phyloP scores from a whole-genome alignment of 257 asterid genomes.

The Euphrasia confusa region DNA sequence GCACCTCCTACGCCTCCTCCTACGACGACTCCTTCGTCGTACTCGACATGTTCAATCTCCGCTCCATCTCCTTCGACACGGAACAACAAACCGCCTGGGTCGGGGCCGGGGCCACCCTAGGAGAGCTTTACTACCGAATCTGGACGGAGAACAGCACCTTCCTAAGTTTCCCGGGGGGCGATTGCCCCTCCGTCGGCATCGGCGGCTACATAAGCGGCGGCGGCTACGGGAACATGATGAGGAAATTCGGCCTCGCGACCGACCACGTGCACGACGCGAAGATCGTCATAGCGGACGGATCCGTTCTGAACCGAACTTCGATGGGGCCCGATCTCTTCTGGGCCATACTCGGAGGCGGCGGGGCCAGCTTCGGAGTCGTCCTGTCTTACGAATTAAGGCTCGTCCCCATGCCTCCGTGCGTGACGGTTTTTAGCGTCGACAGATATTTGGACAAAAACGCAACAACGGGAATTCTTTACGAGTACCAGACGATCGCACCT shows the following conservation, averaged over 20 bases:
- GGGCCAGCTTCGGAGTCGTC: slow-evolving; percentile 37
- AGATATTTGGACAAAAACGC: slow-evolving; percentile 20
- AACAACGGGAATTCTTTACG: slow-evolving; percentile 13
- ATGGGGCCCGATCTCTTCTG: slow-evolving; percentile 43
- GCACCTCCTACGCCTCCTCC: slow-evolving; percentile 39
- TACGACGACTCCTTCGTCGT: slow-evolving; percentile 32
- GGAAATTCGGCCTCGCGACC: slow-evolving; percentile 29
- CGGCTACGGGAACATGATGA: slow-evolving; percentile 32
- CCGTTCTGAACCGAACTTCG: slow-evolving; percentile 21
- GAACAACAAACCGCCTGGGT: slow-evolving; percentile 34
- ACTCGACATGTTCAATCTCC: slow-evolving; percentile 38
- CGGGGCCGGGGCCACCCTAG: slow-evolving; percentile 30
- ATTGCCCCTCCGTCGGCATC: slow-evolving; percentile 31
- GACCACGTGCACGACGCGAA: slow-evolving; percentile 35
- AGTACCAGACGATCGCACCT: slow-evolving; percentile 21
- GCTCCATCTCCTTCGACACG: slow-evolving; percentile 22
- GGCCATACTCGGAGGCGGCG: slow-evolving; percentile 46
- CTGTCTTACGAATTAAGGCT: slow-evolving; percentile 30
- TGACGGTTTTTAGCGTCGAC: slow-evolving; percentile 26
- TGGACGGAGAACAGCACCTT: slow-evolving; percentile 26
- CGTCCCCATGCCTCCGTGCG: slow-evolving; percentile 24
- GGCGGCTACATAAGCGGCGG: slow-evolving; percentile 34
- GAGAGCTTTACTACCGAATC: slow-evolving; percentile 33
- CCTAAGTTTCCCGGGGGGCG: slow-evolving; percentile 36
- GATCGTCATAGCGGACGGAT: slow-evolving; percentile 32